Base-by-base conservation (phyloP, 1,284 basidiomycete species). In the Tetrapyrgos nigripes region DNA sequence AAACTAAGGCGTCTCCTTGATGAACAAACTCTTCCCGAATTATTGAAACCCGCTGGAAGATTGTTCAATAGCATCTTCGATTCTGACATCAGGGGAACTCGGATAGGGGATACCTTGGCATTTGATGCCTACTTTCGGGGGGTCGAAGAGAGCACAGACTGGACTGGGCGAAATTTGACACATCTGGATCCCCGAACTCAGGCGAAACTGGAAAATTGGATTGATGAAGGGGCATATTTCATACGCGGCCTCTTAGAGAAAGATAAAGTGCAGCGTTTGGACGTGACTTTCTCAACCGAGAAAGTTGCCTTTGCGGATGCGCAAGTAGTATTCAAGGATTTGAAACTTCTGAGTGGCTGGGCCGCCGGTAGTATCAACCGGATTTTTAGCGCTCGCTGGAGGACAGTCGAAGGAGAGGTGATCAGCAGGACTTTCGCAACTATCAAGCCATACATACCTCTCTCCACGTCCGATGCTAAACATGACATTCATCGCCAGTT, bases 31-130 rank as follows among this genome's bases (percentile, higher is more conserved):
- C 51, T 65, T 8, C 66, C 63, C 11, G 17, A 44, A 4, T 33
- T 29, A 4, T 17, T 67, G 11, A 44, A 59, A 19, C 29, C 37
- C 0, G 24, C 67, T 9, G 28, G 61, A 13, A 19, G 37, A 6
- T 40, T 45, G 10, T 68, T 54, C 47, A 33, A 62, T 14, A 43
- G 56, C 17, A 33, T 31, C 9, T 64, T 64, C 29, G 35, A 56
- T 17, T 17, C 54, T 9, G 61, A 68, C 40, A 62, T 64, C 11
- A 50, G 66, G 3, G 67, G 68, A 1, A 66, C 66, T 2, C 53
- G 64, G 8, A 24, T 62, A 9, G 50, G 37, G 2, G 67, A 70
- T 44, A 44, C 45, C 3, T 47, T 65, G 3, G 50, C 57, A 3
- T 68, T 60, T 23, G 58, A 65, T 35, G 60, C 61, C 5, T 40